Percentiles rank a stretch among this genome's conserved stretches.
Conservation (phyloP, 768 basidiomycete species). For the Termitomyces sp. region DNA sequence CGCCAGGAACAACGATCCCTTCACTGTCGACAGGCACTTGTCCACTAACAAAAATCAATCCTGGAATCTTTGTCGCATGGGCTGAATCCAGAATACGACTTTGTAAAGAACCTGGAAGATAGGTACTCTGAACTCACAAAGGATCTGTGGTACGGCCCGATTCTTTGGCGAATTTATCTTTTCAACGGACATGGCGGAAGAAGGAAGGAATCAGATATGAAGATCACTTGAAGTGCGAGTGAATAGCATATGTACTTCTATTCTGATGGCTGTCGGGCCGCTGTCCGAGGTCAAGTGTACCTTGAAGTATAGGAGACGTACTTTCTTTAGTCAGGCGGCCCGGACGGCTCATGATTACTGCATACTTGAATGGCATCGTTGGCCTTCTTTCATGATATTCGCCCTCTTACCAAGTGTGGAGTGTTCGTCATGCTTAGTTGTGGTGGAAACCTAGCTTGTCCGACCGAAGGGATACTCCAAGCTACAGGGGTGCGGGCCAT, state of each 20-base stretch:
- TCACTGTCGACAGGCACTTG: conserved; percentile 50
- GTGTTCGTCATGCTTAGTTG: no score
- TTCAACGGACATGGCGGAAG: conserved; percentile 40
- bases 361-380: no score
- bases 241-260: not conserved
- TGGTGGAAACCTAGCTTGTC: no score
- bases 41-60: conserved; percentile 59
- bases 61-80: conserved; percentile 54
- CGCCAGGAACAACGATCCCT: conserved; percentile 50
- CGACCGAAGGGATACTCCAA: no score
- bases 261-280: not conserved
- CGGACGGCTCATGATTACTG: no score
- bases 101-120: conserved; percentile 7
- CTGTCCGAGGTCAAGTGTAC: not conserved
- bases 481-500: no score
- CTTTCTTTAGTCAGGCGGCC: no score
- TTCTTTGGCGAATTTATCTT: conserved; percentile 52
- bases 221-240: not conserved
- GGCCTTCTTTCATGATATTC: no score
- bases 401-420: no score
- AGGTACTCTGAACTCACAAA: conserved; percentile 33
- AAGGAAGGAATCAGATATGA: not conserved
- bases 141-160: conserved; percentile 41
- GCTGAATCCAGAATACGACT: conserved; percentile 25
- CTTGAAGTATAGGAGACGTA: no score